Evolutionary conservation across 1,284 basidiomycete genomes (phyloP).

Genomic region (Neotropicomus parvogracilis): DNA sequence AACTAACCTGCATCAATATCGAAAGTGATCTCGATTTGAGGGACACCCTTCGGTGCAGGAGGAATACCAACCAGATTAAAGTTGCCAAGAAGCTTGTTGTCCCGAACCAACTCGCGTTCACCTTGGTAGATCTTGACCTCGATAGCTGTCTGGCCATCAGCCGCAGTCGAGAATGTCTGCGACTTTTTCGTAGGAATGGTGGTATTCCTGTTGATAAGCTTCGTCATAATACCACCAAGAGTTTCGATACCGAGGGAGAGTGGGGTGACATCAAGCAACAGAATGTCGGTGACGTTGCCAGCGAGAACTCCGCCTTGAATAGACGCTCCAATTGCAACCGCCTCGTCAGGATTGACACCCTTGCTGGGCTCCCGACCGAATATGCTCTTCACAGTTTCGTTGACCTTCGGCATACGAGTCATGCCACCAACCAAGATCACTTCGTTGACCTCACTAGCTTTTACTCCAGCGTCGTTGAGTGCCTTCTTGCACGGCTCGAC

Average conservation of each 20-base stretch:
- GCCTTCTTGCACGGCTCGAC: constrained; percentile 99
- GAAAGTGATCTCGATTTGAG: constrained; percentile 98
- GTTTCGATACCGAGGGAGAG: constrained; percentile 94
- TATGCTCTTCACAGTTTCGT: constrained; percentile 84
- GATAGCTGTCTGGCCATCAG: constrained; percentile 92
- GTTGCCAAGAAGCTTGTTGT: constrained; percentile 99
- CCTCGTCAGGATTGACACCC: constrained; percentile 97
- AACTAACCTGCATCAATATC: constrained; percentile 91
- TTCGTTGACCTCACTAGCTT: constrained; percentile 90
- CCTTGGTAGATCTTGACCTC: constrained; percentile 99
- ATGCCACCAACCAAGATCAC: constrained; percentile 98
- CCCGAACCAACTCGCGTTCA: constrained; percentile 94
- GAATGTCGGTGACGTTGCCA: constrained; percentile 94
- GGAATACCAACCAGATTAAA: constrained; percentile 99
- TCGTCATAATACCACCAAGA: constrained; percentile 98
- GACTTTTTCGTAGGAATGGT: constrained; percentile 99
- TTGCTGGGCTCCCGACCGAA: constrained; percentile 96
- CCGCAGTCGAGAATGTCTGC: constrained; percentile 97
- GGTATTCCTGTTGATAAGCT: constrained; percentile 93
- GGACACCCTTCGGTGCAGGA: constrained; percentile 96
- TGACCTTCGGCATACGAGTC: constrained; percentile 95
- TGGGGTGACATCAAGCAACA: constrained; percentile 94
- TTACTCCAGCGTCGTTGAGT: constrained; percentile 86
- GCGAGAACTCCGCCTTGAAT: constrained; percentile 96
- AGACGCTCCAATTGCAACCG: constrained; percentile 89